Conservation (phyloP, 192 early-diverging fungal species). For the Entomortierella chlamydospora region DNA sequence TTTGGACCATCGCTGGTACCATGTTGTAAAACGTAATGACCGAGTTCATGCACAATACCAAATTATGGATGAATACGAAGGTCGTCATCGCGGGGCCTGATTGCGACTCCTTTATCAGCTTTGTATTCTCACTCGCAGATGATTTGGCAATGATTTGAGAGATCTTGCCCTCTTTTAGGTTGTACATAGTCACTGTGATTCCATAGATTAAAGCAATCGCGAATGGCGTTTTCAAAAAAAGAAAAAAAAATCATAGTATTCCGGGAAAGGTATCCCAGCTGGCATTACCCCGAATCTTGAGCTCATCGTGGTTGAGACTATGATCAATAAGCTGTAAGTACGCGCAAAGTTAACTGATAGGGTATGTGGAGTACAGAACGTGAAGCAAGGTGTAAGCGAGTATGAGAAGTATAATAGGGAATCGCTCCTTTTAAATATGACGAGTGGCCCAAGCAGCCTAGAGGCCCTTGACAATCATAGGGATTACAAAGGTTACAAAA, state of each 20-base stretch:
- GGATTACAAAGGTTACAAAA: no score
- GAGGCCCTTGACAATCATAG: no score
- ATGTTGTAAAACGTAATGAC: constrained; percentile 74
- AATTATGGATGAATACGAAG: constrained; percentile 83
- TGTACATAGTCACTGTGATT: constrained; percentile 54
- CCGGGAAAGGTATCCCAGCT: constrained; percentile 70
- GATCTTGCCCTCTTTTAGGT: constrained; percentile 61
- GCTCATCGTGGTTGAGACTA: background rate
- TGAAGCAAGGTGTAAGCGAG: no score
- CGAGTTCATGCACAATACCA: constrained; percentile 75
- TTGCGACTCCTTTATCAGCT: constrained; percentile 34
- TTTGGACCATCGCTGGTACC: constrained; percentile 65
- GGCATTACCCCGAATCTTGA: constrained; percentile 44
- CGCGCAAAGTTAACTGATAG: no score
- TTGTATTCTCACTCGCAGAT: constrained; percentile 36
- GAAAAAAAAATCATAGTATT: constrained; percentile 77
- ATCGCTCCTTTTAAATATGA: no score
- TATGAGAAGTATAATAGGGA: no score
- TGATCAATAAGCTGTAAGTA: no score
- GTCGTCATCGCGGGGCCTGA: constrained; percentile 70
- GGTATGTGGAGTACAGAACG: no score
- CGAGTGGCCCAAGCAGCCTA: no score
- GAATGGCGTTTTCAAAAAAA: constrained; percentile 77
- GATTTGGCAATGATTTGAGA: constrained; percentile 67
- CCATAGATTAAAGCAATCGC: constrained; percentile 67